Evolutionary conservation across 2,329 filamentous ascomycete genomes (phyloP).

Genomic region (Fusarium tricinctum): DNA sequence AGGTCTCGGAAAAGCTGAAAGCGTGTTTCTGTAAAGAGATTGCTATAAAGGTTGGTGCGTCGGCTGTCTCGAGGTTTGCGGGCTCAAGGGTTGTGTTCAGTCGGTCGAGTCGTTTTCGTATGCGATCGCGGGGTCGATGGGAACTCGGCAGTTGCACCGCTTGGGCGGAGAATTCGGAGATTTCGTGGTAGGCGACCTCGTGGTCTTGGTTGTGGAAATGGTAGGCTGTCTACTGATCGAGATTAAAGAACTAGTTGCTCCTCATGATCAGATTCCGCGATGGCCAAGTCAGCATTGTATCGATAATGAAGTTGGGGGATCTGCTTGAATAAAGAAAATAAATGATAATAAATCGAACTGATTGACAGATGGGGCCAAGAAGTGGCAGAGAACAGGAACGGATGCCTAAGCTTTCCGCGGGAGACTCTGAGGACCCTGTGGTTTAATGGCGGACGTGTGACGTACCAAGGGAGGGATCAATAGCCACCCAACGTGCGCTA

Average conservation of each 20-base stretch:
- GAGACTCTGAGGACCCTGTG: slow-evolving; percentile 1
- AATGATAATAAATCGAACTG: background rate
- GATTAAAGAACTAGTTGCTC: slow-evolving; percentile 67
- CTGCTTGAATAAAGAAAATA: too few species aligned
- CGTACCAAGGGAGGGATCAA: background rate
- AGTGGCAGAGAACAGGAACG: background rate
- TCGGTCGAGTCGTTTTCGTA: slow-evolving; percentile 65
- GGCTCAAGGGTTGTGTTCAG: slow-evolving; percentile 67
- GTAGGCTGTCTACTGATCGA: slow-evolving; percentile 70
- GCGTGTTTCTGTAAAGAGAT: slow-evolving; percentile 68
- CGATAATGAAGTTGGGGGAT: too few species aligned
- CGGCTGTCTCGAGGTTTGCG: slow-evolving; percentile 69
- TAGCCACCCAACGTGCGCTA: background rate
- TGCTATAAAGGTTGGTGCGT: slow-evolving; percentile 67
- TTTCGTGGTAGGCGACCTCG: slow-evolving; percentile 70
- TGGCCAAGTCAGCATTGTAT: slow-evolving; percentile 65
- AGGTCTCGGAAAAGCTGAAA: slow-evolving; percentile 57
- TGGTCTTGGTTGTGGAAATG: slow-evolving; percentile 67
- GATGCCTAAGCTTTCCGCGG: background rate
- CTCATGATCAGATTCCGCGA: slow-evolving; percentile 73
- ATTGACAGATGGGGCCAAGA: background rate
- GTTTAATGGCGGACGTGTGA: background rate
- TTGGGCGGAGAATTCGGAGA: slow-evolving; percentile 66
- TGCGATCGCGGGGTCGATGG: slow-evolving; percentile 64
- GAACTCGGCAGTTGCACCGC: slow-evolving; percentile 64